Percentiles rank a stretch among this genome's conserved stretches.
phyloP scores from a whole-genome alignment of 2,329 filamentous ascomycete genomes.

The Fusarium sarcochroum region DNA sequence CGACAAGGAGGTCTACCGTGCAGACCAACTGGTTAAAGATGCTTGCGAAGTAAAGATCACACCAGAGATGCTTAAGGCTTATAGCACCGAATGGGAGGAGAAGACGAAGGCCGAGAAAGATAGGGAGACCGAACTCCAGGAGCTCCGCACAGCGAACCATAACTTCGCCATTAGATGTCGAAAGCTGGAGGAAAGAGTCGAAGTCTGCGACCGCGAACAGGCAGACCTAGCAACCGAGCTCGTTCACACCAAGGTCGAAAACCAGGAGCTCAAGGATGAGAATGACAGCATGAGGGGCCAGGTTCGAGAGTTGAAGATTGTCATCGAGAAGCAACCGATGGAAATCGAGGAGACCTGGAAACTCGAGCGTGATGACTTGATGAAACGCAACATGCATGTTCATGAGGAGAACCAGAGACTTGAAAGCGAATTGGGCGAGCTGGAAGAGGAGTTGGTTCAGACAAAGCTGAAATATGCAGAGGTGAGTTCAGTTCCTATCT shows the following conservation, averaged over 20 bases:
- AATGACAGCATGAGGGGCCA: constrained; percentile 91
- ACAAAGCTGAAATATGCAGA: constrained; percentile 97
- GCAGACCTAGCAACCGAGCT: constrained; percentile 91
- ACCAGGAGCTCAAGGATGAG: constrained; percentile 88
- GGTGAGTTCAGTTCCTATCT: constrained; percentile 70
- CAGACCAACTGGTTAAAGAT: constrained; percentile 92
- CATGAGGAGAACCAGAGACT: constrained; percentile 92
- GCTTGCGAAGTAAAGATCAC: constrained; percentile 91
- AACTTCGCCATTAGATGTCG: constrained; percentile 83
- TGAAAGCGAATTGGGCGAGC: constrained; percentile 90
- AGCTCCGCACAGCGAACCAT: constrained; percentile 75
- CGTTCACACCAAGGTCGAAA: constrained; percentile 92
- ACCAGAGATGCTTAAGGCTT: constrained; percentile 83
- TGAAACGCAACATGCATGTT: constrained; percentile 92
- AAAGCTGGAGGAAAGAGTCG: constrained; percentile 86
- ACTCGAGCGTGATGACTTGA: constrained; percentile 89
- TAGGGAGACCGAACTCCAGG: constrained; percentile 84
- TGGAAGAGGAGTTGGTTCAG: constrained; percentile 92
- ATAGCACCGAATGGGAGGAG: constrained; percentile 92
- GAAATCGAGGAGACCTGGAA: constrained; percentile 88
- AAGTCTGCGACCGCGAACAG: constrained; percentile 91
- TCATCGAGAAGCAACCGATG: constrained; percentile 90
- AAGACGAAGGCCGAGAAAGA: constrained; percentile 86
- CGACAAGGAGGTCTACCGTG: constrained; percentile 96
- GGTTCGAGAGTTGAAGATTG: constrained; percentile 84